Evolutionary conservation across 1,284 basidiomycete genomes (phyloP).

Genomic region (Apiotrichum gamsii): DNA sequence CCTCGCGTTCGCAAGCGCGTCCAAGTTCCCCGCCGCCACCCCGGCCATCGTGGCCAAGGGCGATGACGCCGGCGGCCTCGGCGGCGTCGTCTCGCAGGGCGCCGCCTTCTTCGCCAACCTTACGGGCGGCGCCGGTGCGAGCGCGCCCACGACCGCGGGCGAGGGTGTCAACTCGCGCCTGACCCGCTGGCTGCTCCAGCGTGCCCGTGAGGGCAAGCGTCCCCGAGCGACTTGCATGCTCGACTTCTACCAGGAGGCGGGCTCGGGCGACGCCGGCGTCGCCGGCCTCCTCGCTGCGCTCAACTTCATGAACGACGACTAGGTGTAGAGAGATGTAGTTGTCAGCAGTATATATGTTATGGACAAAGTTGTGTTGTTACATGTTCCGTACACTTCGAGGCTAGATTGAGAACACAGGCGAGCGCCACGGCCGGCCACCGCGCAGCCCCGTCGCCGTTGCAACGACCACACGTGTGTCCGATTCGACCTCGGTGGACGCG

Average conservation of each 20-base stretch:
- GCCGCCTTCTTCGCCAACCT: slow-evolving; percentile 7
- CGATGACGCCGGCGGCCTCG: slow-evolving; percentile 3
- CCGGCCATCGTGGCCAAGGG: slow-evolving; percentile 57
- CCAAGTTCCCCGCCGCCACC: slow-evolving; percentile 66
- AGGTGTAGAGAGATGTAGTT: too few species aligned
- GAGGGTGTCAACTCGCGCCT: slow-evolving; percentile 70
- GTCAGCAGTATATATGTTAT: too few species aligned
- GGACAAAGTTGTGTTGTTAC: too few species aligned
- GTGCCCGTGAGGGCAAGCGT: slow-evolving; percentile 21
- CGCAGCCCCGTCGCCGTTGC: background rate
- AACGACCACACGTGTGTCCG: background rate
- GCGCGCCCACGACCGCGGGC: background rate
- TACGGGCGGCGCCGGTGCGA: background rate
- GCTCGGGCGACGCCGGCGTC: slow-evolving; percentile 7
- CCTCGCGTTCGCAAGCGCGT: slow-evolving; percentile 70
- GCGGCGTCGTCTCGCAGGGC: background rate
- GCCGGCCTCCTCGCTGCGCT: slow-evolving; percentile 11
- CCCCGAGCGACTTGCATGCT: slow-evolving; percentile 35
- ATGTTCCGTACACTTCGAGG: too few species aligned
- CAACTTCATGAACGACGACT: slow-evolving; percentile 13
- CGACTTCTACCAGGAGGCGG: slow-evolving; percentile 36
- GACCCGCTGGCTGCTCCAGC: slow-evolving; percentile 60
- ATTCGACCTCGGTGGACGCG: background rate
- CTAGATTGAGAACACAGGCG: background rate
- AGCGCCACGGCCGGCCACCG: background rate